Percentiles rank a stretch among this genome's conserved stretches.
Conservation (phyloP, 2,329 filamentous ascomycete genomes). For the Microascus cirrosus region DNA sequence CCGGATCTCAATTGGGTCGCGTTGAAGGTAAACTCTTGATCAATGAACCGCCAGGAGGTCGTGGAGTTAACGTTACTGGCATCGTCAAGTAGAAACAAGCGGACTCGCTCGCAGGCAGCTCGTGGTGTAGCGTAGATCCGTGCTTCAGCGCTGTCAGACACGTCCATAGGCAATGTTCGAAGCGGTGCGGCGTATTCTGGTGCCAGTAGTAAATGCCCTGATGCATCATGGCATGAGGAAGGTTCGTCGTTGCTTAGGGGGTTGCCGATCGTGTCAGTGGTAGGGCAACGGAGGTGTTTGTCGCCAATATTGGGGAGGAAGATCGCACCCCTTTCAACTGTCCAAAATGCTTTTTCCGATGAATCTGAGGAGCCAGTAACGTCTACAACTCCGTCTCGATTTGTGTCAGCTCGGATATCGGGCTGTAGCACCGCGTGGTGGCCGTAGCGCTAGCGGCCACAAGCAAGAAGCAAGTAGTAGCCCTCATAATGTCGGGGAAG, state of each 20-base stretch:
- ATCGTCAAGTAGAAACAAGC: constrained; percentile 15
- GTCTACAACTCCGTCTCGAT: constrained; percentile 22
- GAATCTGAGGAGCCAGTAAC: constrained; percentile 11
- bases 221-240: constrained; percentile 22
- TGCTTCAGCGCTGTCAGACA: constrained; percentile 9
- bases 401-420: constrained; percentile 20
- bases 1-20: constrained; percentile 15
- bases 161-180: constrained; percentile 15
- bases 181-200: constrained; percentile 20
- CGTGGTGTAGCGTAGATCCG: constrained; percentile 8
- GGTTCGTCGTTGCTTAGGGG: constrained; percentile 11
- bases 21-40: constrained; percentile 15
- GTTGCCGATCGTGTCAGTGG: background rate
- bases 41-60: constrained; percentile 14
- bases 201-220: constrained; percentile 17
- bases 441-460: no score
- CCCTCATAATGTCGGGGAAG: no score
- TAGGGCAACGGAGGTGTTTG: constrained; percentile 17
- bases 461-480: no score
- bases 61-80: background rate
- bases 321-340: constrained; percentile 15
- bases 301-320: constrained; percentile 24
- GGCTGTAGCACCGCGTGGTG: background rate
- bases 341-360: constrained; percentile 13
- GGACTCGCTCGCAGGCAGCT: constrained; percentile 11